Evolutionary conservation across 1,284 basidiomycete species (phyloP), one percentile per base, ranked within the genome.

Genomic region (Erythrobasidium hasegawianum): DNA sequence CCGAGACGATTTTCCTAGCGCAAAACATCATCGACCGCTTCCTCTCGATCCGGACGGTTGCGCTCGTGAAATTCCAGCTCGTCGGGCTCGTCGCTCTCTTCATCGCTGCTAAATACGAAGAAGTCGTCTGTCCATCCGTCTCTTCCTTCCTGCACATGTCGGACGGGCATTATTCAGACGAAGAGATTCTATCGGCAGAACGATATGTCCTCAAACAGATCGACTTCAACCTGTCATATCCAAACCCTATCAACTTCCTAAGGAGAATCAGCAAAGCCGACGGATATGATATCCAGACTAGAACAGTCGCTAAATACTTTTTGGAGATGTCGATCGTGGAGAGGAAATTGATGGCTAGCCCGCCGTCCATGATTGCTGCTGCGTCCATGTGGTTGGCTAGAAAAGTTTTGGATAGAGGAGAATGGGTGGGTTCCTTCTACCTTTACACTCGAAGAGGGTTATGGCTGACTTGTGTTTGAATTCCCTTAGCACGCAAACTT

Each of bases 1-100:
- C 94, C 9, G 95, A 98, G 80, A 97, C 95, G 0, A 85, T 98
- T 57, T 97, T 95, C 81, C 85, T 98, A 67, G 88, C 88, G 70
- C 83, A 90, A 75, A 97, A 98, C 82, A 87, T 97, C 75, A 89
- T 97, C 75, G 96, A 98, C 79, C 90, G 95, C 58, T 97, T 98
- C 83, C 85, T 97, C 26, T 93, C 91, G 1, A 82, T 85, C 1
- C 88, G 93, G 7, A 86, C 89, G 54, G 89, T 97, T 55, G 94
- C 92, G 5, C 83, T 97, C 18, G 86, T 87, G 73, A 96, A 97
- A 77, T 84, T 97, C 45, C 95, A 97, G 78, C 86, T 97, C 18
- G 93, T 97, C 59, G 95, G 96, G 67, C 83, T 97, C 68, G 92
- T 93, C 4, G 90, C 90, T 73, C 84, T 98, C 78, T 95, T 97